These are phyloP conservation scores for Claviceps spartinae DNA, from an alignment of 2,329 filamentous ascomycete genomes.

Conservation along the genomic window DNA sequence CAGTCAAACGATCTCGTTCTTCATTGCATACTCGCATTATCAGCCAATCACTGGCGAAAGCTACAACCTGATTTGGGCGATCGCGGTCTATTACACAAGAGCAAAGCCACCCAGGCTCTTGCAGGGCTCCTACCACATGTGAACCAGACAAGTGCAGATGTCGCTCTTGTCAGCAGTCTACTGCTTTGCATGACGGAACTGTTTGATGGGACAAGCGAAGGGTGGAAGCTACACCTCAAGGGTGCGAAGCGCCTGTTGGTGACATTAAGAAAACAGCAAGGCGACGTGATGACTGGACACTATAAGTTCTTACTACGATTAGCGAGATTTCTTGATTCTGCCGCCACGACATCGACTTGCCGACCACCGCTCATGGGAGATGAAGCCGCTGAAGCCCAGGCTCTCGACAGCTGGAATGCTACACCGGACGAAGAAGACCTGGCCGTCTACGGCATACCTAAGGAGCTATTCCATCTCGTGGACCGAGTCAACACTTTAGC, in stretches of 20 bases:
- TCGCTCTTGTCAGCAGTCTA: conserved; percentile 26
- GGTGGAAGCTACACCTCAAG: conserved; percentile 29
- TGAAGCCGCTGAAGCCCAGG: conserved; percentile 15
- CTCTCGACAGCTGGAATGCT: conserved; percentile 15
- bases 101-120: conserved; percentile 18
- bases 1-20: conserved; percentile 19
- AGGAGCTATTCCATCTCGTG: conserved; percentile 21
- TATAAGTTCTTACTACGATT: conserved; percentile 23
- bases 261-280: conserved; percentile 17
- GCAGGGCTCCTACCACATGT: conserved; percentile 22
- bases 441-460: conserved; percentile 23
- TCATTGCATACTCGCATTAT: conserved; percentile 20
- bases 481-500: conserved; percentile 20
- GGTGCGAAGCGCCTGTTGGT: conserved; percentile 26
- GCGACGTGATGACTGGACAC: conserved; percentile 22
- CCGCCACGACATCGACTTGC: conserved; percentile 21
- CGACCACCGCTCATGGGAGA: conserved; percentile 21
- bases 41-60: conserved; percentile 22
- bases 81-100: conserved; percentile 18
- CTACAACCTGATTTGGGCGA: conserved; percentile 18
- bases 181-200: conserved; percentile 29
- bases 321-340: conserved; percentile 20
- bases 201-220: conserved; percentile 26
- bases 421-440: conserved; percentile 18
- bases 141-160: conserved; percentile 16